Evolutionary conservation across 2,329 filamentous ascomycete species (phyloP).

Genomic region (Aspergillus versicolor): DNA sequence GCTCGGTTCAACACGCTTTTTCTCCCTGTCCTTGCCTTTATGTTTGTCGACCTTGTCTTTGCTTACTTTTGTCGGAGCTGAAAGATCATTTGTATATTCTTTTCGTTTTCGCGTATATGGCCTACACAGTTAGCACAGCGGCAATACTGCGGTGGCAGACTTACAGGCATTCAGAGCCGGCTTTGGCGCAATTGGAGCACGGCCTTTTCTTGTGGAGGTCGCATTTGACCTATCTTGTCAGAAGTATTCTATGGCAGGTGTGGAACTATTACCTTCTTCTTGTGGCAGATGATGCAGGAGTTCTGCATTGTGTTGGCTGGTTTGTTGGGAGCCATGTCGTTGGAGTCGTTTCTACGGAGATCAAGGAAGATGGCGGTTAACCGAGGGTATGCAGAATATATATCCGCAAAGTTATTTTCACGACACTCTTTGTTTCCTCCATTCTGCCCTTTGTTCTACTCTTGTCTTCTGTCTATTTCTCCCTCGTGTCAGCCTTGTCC

Average conservation of each 20-base stretch:
- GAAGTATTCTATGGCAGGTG: not conserved
- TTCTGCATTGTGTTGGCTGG: not conserved
- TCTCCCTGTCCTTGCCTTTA: not conserved
- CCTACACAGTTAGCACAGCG: not conserved
- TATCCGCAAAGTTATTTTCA: too few species aligned
- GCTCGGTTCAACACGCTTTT: not conserved
- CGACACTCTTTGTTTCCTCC: too few species aligned
- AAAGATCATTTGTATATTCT: not conserved
- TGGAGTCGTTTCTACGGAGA: not conserved
- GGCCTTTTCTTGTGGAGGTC: constrained; percentile 27
- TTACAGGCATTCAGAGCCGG: constrained; percentile 25
- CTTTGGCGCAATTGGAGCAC: constrained; percentile 27
- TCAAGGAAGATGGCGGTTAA: not conserved
- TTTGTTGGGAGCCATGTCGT: not conserved
- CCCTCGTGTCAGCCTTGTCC: too few species aligned
- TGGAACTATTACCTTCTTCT: constrained; percentile 38
- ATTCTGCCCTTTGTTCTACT: too few species aligned
- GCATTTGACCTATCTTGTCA: constrained; percentile 22
- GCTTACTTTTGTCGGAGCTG: not conserved
- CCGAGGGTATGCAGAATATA: too few species aligned
- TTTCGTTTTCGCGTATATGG: not conserved
- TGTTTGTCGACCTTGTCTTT: not conserved
- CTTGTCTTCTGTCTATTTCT: too few species aligned
- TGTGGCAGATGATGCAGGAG: constrained; percentile 45
- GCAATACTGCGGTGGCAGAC: not conserved